A percentile compares a stretch with the other conserved stretches of the same genome.
These are phyloP conservation scores for Antrodiella citrinella DNA, from an alignment of 768 basidiomycete species.

Conservation along the genomic window DNA sequence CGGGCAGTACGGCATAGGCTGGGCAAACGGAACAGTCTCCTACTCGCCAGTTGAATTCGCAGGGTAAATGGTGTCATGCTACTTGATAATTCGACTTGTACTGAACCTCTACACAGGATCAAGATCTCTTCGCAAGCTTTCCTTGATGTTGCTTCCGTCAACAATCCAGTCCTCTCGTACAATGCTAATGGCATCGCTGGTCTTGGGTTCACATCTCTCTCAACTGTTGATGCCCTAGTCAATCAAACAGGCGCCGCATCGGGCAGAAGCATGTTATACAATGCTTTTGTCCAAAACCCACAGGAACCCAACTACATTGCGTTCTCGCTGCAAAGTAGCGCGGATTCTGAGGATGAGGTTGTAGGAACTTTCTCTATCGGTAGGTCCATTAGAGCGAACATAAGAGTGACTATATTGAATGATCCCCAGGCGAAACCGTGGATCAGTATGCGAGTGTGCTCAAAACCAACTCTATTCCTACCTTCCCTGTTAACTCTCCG, in stretches of 20 bases:
- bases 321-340: conserved; percentile 59
- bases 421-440: conserved; percentile 52
- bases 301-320: conserved; percentile 74
- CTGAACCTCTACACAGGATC: conserved; percentile 35
- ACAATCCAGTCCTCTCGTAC: conserved; percentile 67
- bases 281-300: conserved; percentile 63
- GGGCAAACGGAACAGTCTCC: conserved; percentile 59
- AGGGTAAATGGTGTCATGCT: conserved; percentile 43
- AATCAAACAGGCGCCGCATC: conserved; percentile 48
- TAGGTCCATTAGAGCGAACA: conserved; percentile 25
- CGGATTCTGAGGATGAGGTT: conserved; percentile 43
- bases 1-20: conserved; percentile 71
- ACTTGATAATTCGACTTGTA: not conserved
- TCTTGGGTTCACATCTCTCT: conserved; percentile 72
- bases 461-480: conserved; percentile 53
- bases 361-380: conserved; percentile 70
- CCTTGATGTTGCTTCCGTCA: conserved; percentile 52
- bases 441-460: conserved; percentile 51
- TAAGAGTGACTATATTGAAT: not conserved
- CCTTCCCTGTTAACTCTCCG: conserved; percentile 61
- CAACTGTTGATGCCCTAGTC: conserved; percentile 55
- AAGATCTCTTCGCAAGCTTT: conserved; percentile 62
- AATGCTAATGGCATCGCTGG: conserved; percentile 69
- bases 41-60: conserved; percentile 63
- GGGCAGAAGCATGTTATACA: conserved; percentile 69